A percentile compares a stretch with the other conserved stretches of the same genome.
Conservation (phyloP, 306 rosid genomes). For the Malus sylvestris region DNA sequence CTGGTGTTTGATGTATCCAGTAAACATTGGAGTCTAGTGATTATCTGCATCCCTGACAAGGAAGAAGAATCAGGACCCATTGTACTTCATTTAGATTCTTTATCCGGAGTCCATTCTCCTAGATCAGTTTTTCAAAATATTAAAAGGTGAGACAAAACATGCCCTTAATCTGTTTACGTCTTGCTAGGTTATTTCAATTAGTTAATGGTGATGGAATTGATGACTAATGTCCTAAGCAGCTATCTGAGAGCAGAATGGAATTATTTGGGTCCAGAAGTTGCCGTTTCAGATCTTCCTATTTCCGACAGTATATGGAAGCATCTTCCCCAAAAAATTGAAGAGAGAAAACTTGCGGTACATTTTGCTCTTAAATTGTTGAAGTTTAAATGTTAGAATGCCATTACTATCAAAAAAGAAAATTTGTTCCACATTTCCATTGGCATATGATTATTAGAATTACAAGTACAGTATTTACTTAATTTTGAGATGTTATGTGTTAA, state of each 20-base stretch:
- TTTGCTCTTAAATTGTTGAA: neutral
- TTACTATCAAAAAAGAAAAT: neutral
- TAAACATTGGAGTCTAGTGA: conserved; percentile 91
- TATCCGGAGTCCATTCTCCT: conserved; percentile 73
- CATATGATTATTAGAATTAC: neutral
- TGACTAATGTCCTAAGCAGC: conserved; percentile 41
- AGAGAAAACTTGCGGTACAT: conserved; percentile 45
- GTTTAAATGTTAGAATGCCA: neutral
- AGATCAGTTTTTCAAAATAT: conserved; percentile 59
- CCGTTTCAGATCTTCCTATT: conserved; percentile 52
- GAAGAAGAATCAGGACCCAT: conserved; percentile 81
- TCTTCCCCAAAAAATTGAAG: conserved; percentile 64
- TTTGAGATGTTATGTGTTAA: neutral
- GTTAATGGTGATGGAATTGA: neutral
- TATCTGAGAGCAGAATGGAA: conserved; percentile 68
- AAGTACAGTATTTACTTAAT: neutral
- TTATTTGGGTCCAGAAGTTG: conserved; percentile 41
- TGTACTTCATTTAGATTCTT: conserved; percentile 87
- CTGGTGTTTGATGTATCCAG: conserved; percentile 40
- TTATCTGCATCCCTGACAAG: conserved; percentile 80
- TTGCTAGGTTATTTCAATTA: neutral
- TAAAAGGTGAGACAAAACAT: conserved; percentile 50
- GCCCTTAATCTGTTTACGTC: neutral
- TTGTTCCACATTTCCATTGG: no score
- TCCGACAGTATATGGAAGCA: conserved; percentile 58